These are phyloP conservation scores for Liquidambar formosana DNA, from an alignment of 164 flowering plant genomes.

Conservation along the genomic window DNA sequence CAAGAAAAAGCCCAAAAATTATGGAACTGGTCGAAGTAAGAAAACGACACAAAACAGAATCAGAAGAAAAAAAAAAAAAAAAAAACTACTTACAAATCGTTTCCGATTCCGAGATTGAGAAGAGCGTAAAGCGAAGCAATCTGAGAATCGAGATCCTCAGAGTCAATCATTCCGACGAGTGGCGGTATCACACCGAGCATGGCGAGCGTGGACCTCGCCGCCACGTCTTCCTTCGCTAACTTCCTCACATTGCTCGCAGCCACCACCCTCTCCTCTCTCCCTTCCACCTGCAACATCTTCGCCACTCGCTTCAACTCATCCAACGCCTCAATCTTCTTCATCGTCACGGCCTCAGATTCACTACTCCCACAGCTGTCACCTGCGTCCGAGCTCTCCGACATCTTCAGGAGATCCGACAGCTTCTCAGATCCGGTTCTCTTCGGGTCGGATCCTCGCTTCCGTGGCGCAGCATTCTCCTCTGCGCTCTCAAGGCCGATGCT, in stretches of 20 bases:
- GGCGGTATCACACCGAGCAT: conserved; percentile 93
- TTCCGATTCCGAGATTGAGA: conserved; percentile 83
- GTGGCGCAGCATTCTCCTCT: background rate
- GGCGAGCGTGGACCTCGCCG: conserved; percentile 66
- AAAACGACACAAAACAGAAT: too few relatives aligned
- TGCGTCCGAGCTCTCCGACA: conserved; percentile 35
- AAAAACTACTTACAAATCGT: conserved; percentile 62
- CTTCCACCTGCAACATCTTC: conserved; percentile 36
- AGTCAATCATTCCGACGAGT: conserved; percentile 71
- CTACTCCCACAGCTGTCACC: conserved; percentile 4
- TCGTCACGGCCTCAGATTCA: conserved; percentile 35
- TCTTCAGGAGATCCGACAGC: conserved; percentile 64
- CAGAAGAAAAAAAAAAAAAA: background rate
- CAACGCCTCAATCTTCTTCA: conserved; percentile 54
- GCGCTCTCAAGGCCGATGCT: background rate
- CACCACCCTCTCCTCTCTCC: conserved; percentile 21
- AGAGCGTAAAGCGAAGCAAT: conserved; percentile 78
- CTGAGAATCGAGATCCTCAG: conserved; percentile 35
- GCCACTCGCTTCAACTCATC: conserved; percentile 59
- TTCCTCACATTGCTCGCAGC: conserved; percentile 51
- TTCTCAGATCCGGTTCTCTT: conserved; percentile 51
- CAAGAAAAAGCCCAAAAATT: too few relatives aligned
- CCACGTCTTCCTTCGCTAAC: conserved; percentile 68
- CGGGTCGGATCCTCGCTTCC: background rate
- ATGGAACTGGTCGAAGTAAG: too few relatives aligned